Base-by-base conservation (phyloP, 2,329 filamentous ascomycete genomes). In the Zymoseptoria brevis region DNA sequence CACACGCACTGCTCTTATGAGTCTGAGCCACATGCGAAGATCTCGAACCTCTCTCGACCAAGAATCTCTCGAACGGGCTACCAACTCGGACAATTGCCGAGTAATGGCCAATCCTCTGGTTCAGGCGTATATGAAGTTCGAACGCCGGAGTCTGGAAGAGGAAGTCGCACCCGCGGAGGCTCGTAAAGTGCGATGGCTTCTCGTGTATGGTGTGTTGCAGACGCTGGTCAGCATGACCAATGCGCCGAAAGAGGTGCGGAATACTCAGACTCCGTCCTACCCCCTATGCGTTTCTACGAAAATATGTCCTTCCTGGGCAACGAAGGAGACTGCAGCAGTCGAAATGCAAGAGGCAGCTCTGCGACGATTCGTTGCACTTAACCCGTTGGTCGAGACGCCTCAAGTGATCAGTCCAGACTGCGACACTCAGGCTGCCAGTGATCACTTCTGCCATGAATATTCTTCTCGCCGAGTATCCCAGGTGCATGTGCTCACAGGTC, bases 121-220 rank as follows among this genome's bases (percentile, higher is more conserved):
- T 1, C 76, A 80, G 56, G 83, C 85, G 1, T 94, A 91, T 67
- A 79, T 83, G 3, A 78, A 77, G 2, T 93, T 92, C 58, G 89
- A 94, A 68, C 77, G 80, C 1, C 75, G 76, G 19, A 84, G 81
- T 61, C 75, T 76, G 0, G 82, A 87, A 59, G 83, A 82, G 58
- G 85, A 83, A 67, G 70, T 87, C 0, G 80, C 82, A 0, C 74
- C 84, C 9, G 76, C 80, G 8, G 89, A 93, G 63, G 87, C 84
- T 1, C 83, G 89, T 49, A 92, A 90, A 72, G 82, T 91, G 16
- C 81, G 89, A 48, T 94, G 89, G 89, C 82, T 92, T 29, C 70
- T 92, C 41, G 80, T 93, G 6, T 93, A 93, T 67, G 81, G 84
- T 19, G 80, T 84, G 3, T 81, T 90, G 58, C 89, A 94, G 70